phyloP scores from a whole-genome alignment of 495 filamentous ascomycete species.

The Cercophora scortea region DNA sequence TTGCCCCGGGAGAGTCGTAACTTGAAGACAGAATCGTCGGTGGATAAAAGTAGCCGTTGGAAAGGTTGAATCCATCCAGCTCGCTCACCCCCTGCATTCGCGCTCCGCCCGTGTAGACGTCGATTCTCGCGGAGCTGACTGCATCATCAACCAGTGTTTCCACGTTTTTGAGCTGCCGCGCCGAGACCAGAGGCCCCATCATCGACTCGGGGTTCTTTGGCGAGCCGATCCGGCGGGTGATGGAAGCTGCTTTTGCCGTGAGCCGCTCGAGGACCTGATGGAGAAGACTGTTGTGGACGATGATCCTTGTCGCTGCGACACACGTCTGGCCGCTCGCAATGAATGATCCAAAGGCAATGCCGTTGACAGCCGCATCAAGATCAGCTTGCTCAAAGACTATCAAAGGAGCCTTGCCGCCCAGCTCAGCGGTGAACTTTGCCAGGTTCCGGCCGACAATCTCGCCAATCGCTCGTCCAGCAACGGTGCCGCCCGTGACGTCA shows the following conservation, averaged over 20 bases:
- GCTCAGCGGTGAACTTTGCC: conserved; percentile 48
- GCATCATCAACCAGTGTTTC: conserved; percentile 29
- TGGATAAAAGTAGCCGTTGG: conserved; percentile 49
- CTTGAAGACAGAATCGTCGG: conserved; percentile 43
- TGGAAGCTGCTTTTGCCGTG: conserved; percentile 29
- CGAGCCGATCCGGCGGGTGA: conserved; percentile 38
- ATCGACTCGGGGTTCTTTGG: conserved; percentile 37
- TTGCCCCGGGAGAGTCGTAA: conserved; percentile 1
- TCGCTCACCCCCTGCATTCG: conserved; percentile 19
- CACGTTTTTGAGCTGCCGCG: conserved; percentile 28
- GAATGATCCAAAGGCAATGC: conserved; percentile 51
- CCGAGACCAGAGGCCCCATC: conserved; percentile 38
- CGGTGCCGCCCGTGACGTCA: conserved; percentile 52
- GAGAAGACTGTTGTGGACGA: conserved; percentile 43
- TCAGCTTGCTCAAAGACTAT: conserved; percentile 46
- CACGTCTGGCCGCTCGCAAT: conserved; percentile 57
- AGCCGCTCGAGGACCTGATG: conserved; percentile 27
- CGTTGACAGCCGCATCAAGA: conserved; percentile 45
- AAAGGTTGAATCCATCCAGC: conserved; percentile 28
- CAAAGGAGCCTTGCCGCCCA: conserved; percentile 55
- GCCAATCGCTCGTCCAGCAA: conserved; percentile 38
- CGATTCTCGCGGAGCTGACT: not conserved
- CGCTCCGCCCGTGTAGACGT: conserved; percentile 28
- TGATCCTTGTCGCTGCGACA: conserved; percentile 51
- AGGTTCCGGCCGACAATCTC: conserved; percentile 43